Evolutionary conservation across 2,329 filamentous ascomycete genomes (phyloP).

Genomic region (Cladosporium sp.): DNA sequence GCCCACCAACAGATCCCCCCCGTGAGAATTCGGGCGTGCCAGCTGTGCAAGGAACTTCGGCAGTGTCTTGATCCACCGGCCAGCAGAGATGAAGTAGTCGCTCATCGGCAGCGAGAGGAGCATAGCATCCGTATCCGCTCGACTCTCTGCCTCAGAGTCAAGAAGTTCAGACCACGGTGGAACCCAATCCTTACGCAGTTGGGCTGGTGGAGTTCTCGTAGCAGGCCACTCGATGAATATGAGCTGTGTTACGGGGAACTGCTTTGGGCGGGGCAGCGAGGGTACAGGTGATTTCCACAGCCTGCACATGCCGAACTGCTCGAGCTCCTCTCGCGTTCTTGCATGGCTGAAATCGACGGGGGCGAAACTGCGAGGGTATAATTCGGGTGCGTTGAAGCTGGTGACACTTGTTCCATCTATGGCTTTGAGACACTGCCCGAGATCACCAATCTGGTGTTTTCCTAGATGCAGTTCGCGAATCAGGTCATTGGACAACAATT

Average conservation of each 20-base stretch:
- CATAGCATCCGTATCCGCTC: too few species aligned
- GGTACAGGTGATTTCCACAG: not conserved
- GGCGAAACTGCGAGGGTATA: not conserved
- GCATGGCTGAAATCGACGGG: not conserved
- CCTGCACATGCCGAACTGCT: not conserved
- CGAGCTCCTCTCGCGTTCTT: too few species aligned
- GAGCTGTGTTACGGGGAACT: not conserved
- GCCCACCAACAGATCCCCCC: too few species aligned
- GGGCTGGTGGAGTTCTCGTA: too few species aligned
- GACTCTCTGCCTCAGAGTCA: too few species aligned
- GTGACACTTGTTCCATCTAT: not conserved
- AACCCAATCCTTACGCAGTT: too few species aligned
- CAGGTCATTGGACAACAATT: not conserved
- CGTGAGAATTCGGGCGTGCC: too few species aligned
- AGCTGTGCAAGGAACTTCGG: too few species aligned
- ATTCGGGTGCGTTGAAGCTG: not conserved
- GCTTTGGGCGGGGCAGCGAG: not conserved
- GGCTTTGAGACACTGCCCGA: not conserved
- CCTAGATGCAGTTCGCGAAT: not conserved
- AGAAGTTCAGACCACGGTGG: too few species aligned
- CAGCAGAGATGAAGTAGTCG: too few species aligned
- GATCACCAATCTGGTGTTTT: not conserved
- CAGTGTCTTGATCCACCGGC: too few species aligned
- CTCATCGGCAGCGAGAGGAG: too few species aligned
- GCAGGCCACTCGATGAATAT: not conserved